A percentile compares a stretch with the other conserved stretches of the same genome.
Conservation (phyloP, 2,329 filamentous ascomycete species). For the Colletotrichum caudatum region DNA sequence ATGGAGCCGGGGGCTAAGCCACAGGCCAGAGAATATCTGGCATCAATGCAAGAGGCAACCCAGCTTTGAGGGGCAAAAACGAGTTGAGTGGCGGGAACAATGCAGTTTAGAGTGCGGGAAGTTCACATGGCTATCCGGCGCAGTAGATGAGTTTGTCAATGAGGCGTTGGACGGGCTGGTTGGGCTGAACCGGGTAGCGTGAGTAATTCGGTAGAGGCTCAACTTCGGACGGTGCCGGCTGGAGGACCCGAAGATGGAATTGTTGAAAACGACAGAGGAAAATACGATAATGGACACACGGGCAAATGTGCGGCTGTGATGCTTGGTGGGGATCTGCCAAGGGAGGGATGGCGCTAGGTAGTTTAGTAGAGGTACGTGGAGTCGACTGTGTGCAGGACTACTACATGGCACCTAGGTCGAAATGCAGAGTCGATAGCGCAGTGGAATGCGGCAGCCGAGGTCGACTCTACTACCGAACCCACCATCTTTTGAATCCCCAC, state of each 20-base stretch:
- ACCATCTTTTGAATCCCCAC: slow-evolving; percentile 36
- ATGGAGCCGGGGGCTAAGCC: neutral
- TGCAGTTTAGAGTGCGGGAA: neutral
- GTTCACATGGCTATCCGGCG: neutral
- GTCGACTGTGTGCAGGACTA: no score
- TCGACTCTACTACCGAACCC: slow-evolving; percentile 4
- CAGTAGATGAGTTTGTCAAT: neutral
- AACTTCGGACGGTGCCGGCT: slow-evolving; percentile 31
- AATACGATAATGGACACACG: slow-evolving; percentile 5
- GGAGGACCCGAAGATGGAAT: slow-evolving; percentile 10
- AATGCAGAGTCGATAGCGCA: neutral
- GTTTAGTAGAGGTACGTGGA: neutral
- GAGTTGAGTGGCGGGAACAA: neutral
- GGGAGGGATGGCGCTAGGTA: no score
- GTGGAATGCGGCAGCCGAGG: neutral
- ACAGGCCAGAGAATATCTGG: neutral
- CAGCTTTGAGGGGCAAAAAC: neutral
- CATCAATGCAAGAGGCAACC: neutral
- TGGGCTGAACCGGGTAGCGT: neutral
- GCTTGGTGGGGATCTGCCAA: neutral
- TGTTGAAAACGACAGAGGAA: slow-evolving; percentile 1
- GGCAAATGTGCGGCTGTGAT: slow-evolving; percentile 2
- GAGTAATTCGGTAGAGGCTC: neutral
- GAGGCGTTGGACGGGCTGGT: neutral
- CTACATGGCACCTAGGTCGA: neutral